These are phyloP conservation scores for Arabidopsis thaliana DNA, from an alignment of 345 rosid species.

Conservation along the genomic window DNA sequence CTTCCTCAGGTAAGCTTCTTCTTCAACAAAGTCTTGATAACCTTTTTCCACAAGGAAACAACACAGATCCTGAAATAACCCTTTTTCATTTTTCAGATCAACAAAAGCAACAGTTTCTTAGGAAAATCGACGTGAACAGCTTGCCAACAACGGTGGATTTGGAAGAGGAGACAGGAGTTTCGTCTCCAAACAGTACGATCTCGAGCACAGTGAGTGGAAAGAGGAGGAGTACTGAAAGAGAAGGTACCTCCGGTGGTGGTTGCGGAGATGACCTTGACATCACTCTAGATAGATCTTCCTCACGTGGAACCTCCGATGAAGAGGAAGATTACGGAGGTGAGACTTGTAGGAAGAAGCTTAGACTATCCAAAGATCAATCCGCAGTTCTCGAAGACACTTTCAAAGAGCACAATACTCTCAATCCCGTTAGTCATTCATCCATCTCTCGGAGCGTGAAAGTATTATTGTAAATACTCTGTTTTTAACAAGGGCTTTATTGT, in stretches of 20 bases:
- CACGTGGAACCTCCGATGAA: constrained; percentile 67
- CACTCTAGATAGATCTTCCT: constrained; percentile 64
- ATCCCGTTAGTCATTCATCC: constrained; percentile 69
- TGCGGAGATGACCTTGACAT: constrained; percentile 59
- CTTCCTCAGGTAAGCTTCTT: constrained; percentile 52
- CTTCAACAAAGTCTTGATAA: neutral
- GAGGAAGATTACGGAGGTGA: constrained; percentile 91
- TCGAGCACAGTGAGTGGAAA: constrained; percentile 85
- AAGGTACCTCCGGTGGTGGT: constrained; percentile 45
- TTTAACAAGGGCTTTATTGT: constrained; percentile 22
- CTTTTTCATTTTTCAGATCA: constrained; percentile 24
- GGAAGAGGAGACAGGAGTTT: constrained; percentile 88
- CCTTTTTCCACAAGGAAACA: neutral
- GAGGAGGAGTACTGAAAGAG: constrained; percentile 67
- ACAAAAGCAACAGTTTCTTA: constrained; percentile 54
- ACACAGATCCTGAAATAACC: constrained; percentile 28
- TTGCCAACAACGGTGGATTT: constrained; percentile 64
- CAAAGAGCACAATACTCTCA: constrained; percentile 93
- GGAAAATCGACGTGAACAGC: constrained; percentile 90
- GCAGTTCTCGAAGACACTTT: constrained; percentile 92
- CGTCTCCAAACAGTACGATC: constrained; percentile 95
- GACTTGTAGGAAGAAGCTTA: constrained; percentile 89
- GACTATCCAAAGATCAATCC: constrained; percentile 94
- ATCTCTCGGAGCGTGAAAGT: neutral
- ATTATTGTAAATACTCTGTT: neutral